Evolutionary conservation across 2,329 filamentous ascomycete genomes (phyloP), one percentile per base, ranked within the genome.

Genomic region (Colletotrichum aenigma): DNA sequence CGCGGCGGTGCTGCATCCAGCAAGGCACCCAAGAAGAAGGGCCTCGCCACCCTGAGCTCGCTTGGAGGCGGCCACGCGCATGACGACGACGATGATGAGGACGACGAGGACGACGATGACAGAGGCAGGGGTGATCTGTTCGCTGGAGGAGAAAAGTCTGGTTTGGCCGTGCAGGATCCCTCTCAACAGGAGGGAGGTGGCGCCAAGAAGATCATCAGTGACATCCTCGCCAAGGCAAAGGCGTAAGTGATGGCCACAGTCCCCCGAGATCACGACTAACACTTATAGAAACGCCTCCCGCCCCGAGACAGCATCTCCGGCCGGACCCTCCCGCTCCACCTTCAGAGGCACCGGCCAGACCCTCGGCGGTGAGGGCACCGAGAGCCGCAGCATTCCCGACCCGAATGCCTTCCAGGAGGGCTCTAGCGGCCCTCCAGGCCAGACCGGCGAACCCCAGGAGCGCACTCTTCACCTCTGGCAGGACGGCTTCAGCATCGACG

Each of bases 111-210:
- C 3, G 88, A 93, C 2, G 90, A 93, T 32, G 87, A 91, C 43
- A 89, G 92, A 77, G 88, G 89, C 30, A 88, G 88, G 8, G 87
- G 92, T 76, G 94, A 97, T 81, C 87, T 96, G 77, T 97, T 96
- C 83, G 93, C 95, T 24, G 95, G 95, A 67, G 95, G 95, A 38
- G 95, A 96, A 85, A 97, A 97, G 88, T 96, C 94, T 34, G 93
- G 91, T 0, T 84, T 94, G 61, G 93, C 92, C 26, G 90, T 94
- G 28, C 92, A 94, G 80, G 92, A 94, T 79, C 92, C 92, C 2
- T 81, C 82, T 52, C 43, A 52, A 6, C 84, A 88, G 66, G 84
- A 84, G 58, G 83, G 83, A 4, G 89, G 77, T 34, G 70, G 90
- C 55, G 86, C 90, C 1, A 86, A 87, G 80, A 89, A 88, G 78